Conservation (phyloP, 805 yeast genomes). For the Sugiyamaella chiloensis region DNA sequence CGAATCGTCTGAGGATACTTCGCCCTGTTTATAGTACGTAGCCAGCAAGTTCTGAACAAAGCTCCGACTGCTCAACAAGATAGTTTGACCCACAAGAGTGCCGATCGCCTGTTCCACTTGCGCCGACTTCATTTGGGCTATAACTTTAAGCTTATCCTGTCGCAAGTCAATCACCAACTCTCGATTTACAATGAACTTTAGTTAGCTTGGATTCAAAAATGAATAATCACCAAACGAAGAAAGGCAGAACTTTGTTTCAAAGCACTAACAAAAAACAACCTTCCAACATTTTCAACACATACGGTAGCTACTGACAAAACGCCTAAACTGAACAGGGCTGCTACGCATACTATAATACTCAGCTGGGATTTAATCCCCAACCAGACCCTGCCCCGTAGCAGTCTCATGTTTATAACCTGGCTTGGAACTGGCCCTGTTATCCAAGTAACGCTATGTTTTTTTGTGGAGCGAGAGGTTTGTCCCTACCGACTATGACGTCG, state of each 20-base stretch:
- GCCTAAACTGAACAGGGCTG: slow-evolving; percentile 65
- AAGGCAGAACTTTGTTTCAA: too few relatives aligned
- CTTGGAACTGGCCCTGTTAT: too few relatives aligned
- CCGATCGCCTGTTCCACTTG: slow-evolving; percentile 69
- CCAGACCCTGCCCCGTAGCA: slow-evolving; percentile 3
- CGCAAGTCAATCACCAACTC: slow-evolving; percentile 55
- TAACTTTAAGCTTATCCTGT: slow-evolving; percentile 66
- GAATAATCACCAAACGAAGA: too few relatives aligned
- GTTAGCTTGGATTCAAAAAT: too few relatives aligned
- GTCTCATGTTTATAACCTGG: background rate
- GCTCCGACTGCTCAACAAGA: slow-evolving; percentile 57
- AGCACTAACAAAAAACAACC: slow-evolving; percentile 8
- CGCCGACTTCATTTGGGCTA: slow-evolving; percentile 75
- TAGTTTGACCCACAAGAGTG: slow-evolving; percentile 62
- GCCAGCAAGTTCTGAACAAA: slow-evolving; percentile 56
- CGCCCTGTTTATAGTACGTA: slow-evolving; percentile 35
- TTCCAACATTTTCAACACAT: slow-evolving; percentile 14
- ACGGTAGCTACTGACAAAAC: slow-evolving; percentile 67
- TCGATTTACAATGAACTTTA: slow-evolving; percentile 55
- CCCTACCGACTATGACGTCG: too few relatives aligned
- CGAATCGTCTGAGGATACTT: slow-evolving; percentile 5
- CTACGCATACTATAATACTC: slow-evolving; percentile 63
- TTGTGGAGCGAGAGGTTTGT: too few relatives aligned
- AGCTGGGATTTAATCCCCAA: slow-evolving; percentile 71
- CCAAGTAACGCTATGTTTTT: too few relatives aligned